Percentiles rank a stretch among this genome's conserved stretches.
Evolutionary conservation across 345 rosid species (phyloP).

Genomic region (Syzygium grande): DNA sequence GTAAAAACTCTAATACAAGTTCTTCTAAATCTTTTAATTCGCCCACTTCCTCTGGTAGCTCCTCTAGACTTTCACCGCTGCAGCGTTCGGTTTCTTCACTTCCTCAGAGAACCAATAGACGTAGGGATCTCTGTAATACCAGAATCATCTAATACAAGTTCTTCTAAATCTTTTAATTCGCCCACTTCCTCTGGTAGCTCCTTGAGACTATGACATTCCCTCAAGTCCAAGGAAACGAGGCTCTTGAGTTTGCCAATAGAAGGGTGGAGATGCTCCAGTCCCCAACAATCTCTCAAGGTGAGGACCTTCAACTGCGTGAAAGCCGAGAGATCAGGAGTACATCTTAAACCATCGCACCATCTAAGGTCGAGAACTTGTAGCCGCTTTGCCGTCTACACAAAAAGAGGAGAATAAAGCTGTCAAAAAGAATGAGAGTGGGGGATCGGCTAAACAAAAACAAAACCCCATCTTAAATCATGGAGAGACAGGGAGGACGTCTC

Average conservation of each 20-base stretch:
- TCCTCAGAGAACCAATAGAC: no score
- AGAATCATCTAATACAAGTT: no score
- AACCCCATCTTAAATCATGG: background rate
- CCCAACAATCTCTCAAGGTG: rapidly evolving
- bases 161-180: no score
- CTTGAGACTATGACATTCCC: background rate
- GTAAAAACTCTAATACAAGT: no score
- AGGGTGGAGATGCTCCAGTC: background rate
- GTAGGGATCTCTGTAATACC: no score
- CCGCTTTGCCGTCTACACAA: background rate
- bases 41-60: no score
- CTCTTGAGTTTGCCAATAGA: background rate
- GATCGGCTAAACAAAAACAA: background rate
- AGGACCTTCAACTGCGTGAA: background rate
- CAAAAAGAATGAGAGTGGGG: background rate
- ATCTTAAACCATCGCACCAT: rapidly evolving
- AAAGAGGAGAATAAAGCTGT: background rate
- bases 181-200: background rate
- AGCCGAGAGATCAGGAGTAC: background rate
- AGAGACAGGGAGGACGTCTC: no score
- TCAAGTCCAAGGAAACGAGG: background rate
- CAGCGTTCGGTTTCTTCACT: no score
- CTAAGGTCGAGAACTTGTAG: rapidly evolving
- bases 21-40: no score
- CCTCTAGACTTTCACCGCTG: no score